These are phyloP conservation scores for Coemansia sp. DNA, from an alignment of 192 early-diverging fungal species.

Conservation along the genomic window DNA sequence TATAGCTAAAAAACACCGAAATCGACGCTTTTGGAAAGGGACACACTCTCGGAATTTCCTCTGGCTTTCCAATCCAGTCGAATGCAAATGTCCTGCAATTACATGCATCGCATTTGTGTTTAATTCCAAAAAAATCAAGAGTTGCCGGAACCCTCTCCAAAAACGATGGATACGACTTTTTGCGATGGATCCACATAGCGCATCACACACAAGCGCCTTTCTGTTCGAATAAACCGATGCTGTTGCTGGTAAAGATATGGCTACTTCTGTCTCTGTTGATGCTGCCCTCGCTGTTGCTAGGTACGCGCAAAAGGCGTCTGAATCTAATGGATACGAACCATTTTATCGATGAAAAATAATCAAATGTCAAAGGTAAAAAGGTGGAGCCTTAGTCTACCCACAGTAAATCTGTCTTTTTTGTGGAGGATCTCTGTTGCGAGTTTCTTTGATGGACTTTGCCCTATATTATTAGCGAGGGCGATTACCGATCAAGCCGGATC, in stretches of 20 bases:
- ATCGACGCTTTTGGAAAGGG: too few species aligned
- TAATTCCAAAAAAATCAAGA: too few species aligned
- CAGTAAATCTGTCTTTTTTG: conserved; percentile 5
- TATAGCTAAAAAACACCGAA: too few species aligned
- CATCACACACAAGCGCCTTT: not conserved
- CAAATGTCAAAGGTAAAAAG: conserved; percentile 27
- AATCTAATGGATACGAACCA: conserved; percentile 55
- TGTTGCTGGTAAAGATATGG: not conserved
- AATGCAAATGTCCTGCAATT: too few species aligned
- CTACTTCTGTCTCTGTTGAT: not conserved
- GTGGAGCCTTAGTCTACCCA: conserved; percentile 2
- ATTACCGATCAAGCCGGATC: not conserved
- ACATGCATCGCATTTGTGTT: too few species aligned
- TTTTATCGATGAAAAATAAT: conserved; percentile 29
- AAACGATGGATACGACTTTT: not conserved
- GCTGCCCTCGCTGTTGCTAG: not conserved
- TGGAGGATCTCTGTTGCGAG: not conserved
- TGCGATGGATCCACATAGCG: not conserved
- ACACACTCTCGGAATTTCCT: too few species aligned
- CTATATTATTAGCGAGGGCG: not conserved
- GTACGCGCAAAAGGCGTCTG: not conserved
- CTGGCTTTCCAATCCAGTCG: too few species aligned
- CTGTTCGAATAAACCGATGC: too few species aligned
- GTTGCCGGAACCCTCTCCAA: too few species aligned
- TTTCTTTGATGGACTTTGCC: not conserved